phyloP scores from a whole-genome alignment of 768 basidiomycete species.

The Russula brevipes region DNA sequence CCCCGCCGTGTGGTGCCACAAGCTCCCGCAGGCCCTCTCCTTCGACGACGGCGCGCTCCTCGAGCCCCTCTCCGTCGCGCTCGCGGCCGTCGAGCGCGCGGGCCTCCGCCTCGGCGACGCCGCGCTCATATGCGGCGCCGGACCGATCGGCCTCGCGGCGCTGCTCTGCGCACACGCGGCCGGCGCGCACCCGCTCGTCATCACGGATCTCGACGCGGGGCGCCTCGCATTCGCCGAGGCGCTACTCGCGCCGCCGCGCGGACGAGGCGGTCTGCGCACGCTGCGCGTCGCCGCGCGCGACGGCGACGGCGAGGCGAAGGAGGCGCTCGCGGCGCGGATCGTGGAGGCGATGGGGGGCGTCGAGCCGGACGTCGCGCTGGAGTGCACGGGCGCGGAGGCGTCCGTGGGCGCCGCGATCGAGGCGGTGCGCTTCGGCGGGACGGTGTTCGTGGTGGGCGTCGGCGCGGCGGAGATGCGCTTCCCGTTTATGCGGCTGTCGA shows the following conservation, averaged over 20 bases:
- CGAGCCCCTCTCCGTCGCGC: conserved; percentile 61
- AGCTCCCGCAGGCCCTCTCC: conserved; percentile 53
- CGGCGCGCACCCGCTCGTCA: conserved; percentile 64
- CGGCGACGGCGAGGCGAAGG: conserved; percentile 39
- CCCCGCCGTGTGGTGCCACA: conserved; percentile 43
- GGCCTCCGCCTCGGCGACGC: conserved; percentile 62
- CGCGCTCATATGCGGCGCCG: conserved; percentile 59
- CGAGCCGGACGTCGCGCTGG: conserved; percentile 47
- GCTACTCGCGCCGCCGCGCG: conserved; percentile 36
- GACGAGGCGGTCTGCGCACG: conserved; percentile 35
- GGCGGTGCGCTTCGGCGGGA: conserved; percentile 52
- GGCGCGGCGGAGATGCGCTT: conserved; percentile 59
- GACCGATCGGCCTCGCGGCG: conserved; percentile 60
- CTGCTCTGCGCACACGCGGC: conserved; percentile 62
- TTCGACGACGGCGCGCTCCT: conserved; percentile 67
- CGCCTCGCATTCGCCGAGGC: conserved; percentile 63
- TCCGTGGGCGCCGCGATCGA: conserved; percentile 53
- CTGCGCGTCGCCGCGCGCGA: conserved; percentile 47
- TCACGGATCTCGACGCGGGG: conserved; percentile 61
- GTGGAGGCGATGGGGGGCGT: conserved; percentile 46
- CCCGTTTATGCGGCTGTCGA: conserved; percentile 69
- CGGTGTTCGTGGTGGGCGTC: conserved; percentile 67
- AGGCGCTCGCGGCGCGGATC: conserved; percentile 49
- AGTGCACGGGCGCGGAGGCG: conserved; percentile 61
- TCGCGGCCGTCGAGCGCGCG: conserved; percentile 63